Evolutionary conservation across 2,329 filamentous ascomycete genomes (phyloP).

Genomic region (Nemania sp.): DNA sequence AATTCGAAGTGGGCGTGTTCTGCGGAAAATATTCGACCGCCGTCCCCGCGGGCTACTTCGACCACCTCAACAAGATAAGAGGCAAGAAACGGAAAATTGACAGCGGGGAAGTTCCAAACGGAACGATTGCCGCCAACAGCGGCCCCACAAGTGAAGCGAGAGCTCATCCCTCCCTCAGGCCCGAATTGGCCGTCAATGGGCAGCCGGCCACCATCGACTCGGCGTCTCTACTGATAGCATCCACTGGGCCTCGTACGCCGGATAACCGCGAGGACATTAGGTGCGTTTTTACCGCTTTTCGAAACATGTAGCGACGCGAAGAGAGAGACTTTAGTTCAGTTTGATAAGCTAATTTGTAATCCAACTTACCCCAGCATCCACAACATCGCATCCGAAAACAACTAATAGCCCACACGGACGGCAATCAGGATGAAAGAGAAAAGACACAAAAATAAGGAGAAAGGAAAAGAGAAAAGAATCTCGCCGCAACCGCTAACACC

Average conservation of each 20-base stretch:
- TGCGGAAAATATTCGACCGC: constrained; percentile 84
- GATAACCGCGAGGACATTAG: constrained; percentile 30
- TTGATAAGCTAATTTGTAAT: not conserved
- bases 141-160: constrained; percentile 1
- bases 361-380: constrained; percentile 20
- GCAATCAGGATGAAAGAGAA: no score
- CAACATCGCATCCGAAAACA: constrained; percentile 26
- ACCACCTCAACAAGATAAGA: constrained; percentile 73
- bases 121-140: constrained; percentile 1
- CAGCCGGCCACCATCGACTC: constrained; percentile 6
- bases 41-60: constrained; percentile 80
- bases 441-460: no score
- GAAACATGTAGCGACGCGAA: no score
- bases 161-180: not conserved
- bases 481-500: no score
- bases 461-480: no score
- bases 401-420: not conserved
- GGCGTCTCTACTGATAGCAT: not conserved
- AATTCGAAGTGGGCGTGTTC: constrained; percentile 93
- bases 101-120: constrained; percentile 15
- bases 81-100: constrained; percentile 66
- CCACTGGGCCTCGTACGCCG: constrained; percentile 7
- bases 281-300: not conserved
- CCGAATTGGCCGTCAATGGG: constrained; percentile 6
- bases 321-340: not conserved